Base-by-base conservation (phyloP, 108 stramenopile genomes). In the Fistulifera pelliculosa region DNA sequence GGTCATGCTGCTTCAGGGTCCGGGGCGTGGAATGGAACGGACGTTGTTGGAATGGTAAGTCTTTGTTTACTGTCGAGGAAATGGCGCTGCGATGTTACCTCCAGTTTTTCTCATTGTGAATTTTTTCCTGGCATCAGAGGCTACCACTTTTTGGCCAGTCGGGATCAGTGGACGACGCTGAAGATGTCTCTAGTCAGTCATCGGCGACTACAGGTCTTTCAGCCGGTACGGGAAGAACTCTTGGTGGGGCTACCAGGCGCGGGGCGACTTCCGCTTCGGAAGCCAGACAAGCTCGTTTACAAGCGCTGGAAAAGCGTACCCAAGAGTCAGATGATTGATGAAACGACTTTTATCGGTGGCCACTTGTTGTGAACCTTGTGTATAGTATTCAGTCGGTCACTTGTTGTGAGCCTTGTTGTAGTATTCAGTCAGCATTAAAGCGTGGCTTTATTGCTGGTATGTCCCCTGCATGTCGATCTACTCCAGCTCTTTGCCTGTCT, bases 11-110 rank as follows among this genome's bases (percentile, higher is more conserved):
- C 67, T 7, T 7, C 50, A n/a, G 74, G 79, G 39, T 50, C 38
- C 35, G 69, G 45, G 28, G 79, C 72, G 0, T 80, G 79, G 79
- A 64, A 41, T 12, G 68, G 66, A 41, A 57, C 53, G 28, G 31
- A 27, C 27, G 14, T 7, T 38, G 53, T 19, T 4, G 53, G 53
- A 16, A 38, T 54, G n/a, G 53, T 54, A 54, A 15, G 53, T 54
- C 31, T 35, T 35, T 8, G 31, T 35, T n/a, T n/a, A n/a, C n/a
- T n/a, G n/a, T n/a, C n/a, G n/a, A n/a, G n/a, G n/a, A n/a, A n/a
- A n/a, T n/a, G n/a, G n/a, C n/a, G n/a, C n/a, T n/a, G n/a, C n/a
- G n/a, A n/a, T n/a, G n/a, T n/a, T n/a, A n/a, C n/a, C n/a, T n/a
- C n/a, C n/a, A n/a, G n/a, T n/a, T n/a, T n/a, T n/a, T n/a, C n/a